Percentiles rank a stretch among this genome's conserved stretches.
These are phyloP conservation scores for Boletus pseudo-olivaceus DNA, from an alignment of 768 basidiomycete species.

Conservation along the genomic window DNA sequence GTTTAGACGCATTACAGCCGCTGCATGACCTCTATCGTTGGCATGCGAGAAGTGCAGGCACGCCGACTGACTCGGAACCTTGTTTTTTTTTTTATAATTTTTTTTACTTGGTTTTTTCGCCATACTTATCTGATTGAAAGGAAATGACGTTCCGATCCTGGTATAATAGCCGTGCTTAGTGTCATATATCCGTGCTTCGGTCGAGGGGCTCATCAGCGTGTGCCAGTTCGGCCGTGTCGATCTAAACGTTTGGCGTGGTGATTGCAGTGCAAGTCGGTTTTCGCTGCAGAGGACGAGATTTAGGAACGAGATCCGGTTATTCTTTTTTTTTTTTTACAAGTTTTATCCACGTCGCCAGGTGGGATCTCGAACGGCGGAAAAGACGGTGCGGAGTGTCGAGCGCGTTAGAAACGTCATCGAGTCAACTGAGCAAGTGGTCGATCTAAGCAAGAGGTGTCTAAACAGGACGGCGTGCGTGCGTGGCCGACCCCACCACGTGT, in stretches of 20 bases:
- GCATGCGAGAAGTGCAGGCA: slow-evolving; percentile 20
- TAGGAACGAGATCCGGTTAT: slow-evolving; percentile 15
- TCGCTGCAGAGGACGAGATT: slow-evolving; percentile 6
- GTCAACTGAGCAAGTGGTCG: slow-evolving; percentile 8
- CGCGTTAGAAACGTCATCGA: not conserved
- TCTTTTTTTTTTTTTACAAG: not conserved
- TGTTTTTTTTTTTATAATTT: slow-evolving; percentile 12
- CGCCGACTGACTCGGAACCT: slow-evolving; percentile 28
- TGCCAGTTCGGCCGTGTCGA: slow-evolving; percentile 4
- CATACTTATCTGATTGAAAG: not conserved
- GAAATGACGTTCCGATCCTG: slow-evolving; percentile 2
- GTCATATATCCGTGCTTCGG: not conserved
- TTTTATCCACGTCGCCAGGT: not conserved
- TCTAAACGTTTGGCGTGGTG: slow-evolving; percentile 1
- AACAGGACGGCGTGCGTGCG: slow-evolving; percentile 4
- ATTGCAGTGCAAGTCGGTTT: not conserved
- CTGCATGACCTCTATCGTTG: slow-evolving; percentile 5
- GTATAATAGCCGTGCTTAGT: not conserved
- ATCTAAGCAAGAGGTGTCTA: slow-evolving; percentile 6
- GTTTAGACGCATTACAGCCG: slow-evolving; percentile 21
- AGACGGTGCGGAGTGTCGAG: not conserved
- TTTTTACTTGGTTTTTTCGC: not conserved
- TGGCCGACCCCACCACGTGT: no score
- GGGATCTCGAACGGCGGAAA: not conserved
- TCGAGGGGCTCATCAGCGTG: not conserved